Base-by-base conservation (phyloP, 2,329 filamentous ascomycete genomes). In the Ophiocordyceps robertsii region DNA sequence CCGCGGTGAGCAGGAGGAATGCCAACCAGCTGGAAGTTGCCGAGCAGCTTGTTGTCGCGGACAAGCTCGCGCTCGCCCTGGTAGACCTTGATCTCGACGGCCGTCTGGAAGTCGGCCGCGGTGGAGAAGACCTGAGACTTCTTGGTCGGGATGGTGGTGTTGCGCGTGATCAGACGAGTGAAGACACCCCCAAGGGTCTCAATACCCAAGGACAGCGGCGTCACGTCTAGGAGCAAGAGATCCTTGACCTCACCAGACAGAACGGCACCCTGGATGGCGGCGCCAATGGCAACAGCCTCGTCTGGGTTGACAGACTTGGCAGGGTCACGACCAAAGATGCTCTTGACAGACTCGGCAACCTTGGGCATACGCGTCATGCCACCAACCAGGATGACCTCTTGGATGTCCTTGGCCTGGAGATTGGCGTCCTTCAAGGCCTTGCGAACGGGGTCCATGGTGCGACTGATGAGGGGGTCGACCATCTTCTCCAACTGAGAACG, bases 351-450 rank as follows among this genome's bases (percentile, higher is more conserved):
- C 72, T 95, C 88, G 49, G 79, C 75, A 53, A 96, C 90, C 83
- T 95, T 95, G 64, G 90, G 90, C 89, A 96, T 96, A 73, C 90
- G 90, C 56, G 90, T 95, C 89, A 95, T 95, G 70, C 90, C 90
- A 80, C 90, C 90, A 43, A 96, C 90, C 37, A 96, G 82, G 64
- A 96, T 95, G 55, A 96, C 86, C 63, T 96, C 90, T 69, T 95
- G 86, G 62, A 96, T 93, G 48, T 95, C 89, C 72, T 88, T 93
- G 55, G 89, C 79, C 65, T 85, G 73, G 38, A 96, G 79, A 67
- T 82, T 80, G 63, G 90, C 90, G 66, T 96, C 90, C 80, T 95
- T 95, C 47, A 96, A 75, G 17, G 89, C 90, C 79, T 95, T 95
- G 68, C 88, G 85, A 54, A 95, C 90, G 48, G 90, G 90, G 49